Percentiles rank a stretch among this genome's conserved stretches.
Conservation (phyloP, 441 rosid species). For the Arabidopsis lyrata region DNA sequence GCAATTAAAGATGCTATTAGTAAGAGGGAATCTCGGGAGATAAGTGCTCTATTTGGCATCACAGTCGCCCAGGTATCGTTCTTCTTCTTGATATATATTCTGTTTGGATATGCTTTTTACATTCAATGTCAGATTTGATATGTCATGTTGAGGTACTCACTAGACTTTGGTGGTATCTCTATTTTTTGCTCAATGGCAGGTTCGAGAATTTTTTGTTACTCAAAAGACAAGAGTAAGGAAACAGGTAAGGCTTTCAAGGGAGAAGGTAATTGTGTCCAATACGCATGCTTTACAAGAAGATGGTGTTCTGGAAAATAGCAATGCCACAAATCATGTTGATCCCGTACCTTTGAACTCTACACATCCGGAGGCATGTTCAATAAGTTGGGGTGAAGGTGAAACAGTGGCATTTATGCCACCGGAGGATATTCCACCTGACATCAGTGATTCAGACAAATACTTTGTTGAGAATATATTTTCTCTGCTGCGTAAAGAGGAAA, state of each 20-base stretch:
- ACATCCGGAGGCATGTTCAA: slow-evolving; percentile 50
- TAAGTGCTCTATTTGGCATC: slow-evolving; percentile 92
- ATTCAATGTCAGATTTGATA: slow-evolving; percentile 11
- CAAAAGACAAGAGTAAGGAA: slow-evolving; percentile 91
- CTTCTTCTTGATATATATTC: slow-evolving; percentile 7
- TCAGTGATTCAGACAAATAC: slow-evolving; percentile 69
- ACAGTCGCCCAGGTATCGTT: slow-evolving; percentile 82
- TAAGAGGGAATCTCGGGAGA: slow-evolving; percentile 93
- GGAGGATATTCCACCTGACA: slow-evolving; percentile 61
- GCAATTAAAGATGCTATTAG: slow-evolving; percentile 93
- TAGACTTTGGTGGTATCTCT: slow-evolving; percentile 18
- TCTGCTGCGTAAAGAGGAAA: slow-evolving; percentile 78
- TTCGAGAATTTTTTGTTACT: slow-evolving; percentile 86
- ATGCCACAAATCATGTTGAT: slow-evolving; percentile 51
- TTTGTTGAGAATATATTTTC: slow-evolving; percentile 78
- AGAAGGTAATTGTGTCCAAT: slow-evolving; percentile 62
- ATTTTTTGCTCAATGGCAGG: slow-evolving; percentile 52
- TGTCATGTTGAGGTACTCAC: slow-evolving; percentile 13
- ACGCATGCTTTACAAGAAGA: slow-evolving; percentile 42
- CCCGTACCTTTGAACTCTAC: slow-evolving; percentile 58
- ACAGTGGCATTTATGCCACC: slow-evolving; percentile 59
- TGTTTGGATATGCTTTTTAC: slow-evolving; percentile 19
- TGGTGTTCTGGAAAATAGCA: slow-evolving; percentile 48
- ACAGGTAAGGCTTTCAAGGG: slow-evolving; percentile 79
- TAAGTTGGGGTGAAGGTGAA: slow-evolving; percentile 60